Base-by-base conservation (phyloP, 805 yeast genomes). In the Cyberlindnera bimundalis region DNA sequence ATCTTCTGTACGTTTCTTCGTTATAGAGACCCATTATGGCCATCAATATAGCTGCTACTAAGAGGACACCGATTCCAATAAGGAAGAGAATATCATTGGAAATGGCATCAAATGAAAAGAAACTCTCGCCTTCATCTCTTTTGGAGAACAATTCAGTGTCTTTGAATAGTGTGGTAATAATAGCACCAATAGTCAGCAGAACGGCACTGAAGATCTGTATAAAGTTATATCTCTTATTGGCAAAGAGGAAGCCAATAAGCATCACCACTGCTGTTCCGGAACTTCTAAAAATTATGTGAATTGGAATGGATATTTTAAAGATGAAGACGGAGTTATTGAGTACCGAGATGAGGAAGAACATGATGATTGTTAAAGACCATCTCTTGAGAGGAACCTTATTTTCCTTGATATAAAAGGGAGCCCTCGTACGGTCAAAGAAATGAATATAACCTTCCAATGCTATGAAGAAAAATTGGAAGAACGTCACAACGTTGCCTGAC, bases 231-330 rank as follows among this genome's bases (percentile, higher is more conserved):
- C 53, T 55, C 53, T 71, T 79, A 6, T 59, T 58, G 33, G 75
- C 78, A 10, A 70, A 42, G 6, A 69, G 35, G 48, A 58, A 61
- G 3, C 90, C 87, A 4, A 79, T 59, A 0, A 71, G 23, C 79
- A 84, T 73, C 0, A 84, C 77, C 14, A 80, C 59, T 6, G 79
- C 75, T 0, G 85, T 74, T 1, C 84, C 78, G 6, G 81, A 72
- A 11, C 87, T 79, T 37, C 89, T 59, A 49, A 82, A 67, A 7
- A 82, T 73, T 19, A 81, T 81, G 53, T 83, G 88, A 20, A 81
- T 58, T 0, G 90, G 87, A 16, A 84, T 73, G 3, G 83, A 73
- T 20, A 84, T 66, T 27, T 77, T 68, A 56, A 64, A 79, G 14
- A 63, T 67, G 62, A 79, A 78, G 0, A 73, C 88, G 37, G 61